A percentile compares a stretch with the other conserved stretches of the same genome.
Evolutionary conservation across 208 protist species (phyloP).

Genomic region (Crithidia fasciculata): DNA sequence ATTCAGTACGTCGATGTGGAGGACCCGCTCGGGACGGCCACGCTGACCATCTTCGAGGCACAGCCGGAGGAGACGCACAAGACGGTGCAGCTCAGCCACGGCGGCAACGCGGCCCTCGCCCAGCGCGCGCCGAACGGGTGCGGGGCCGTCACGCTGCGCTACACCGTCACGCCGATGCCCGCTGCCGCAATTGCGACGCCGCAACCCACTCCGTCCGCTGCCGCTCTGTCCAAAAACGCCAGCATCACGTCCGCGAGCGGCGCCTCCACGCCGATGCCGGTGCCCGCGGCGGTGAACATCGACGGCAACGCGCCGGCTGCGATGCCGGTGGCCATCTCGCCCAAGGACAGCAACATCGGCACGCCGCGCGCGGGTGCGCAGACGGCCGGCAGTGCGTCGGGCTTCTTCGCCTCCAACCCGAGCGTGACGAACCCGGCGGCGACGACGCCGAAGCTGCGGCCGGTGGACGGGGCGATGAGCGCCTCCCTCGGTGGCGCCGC

Average conservation of each 20-base stretch:
- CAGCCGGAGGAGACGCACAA: constrained; percentile 37
- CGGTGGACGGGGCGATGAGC: constrained; percentile 17
- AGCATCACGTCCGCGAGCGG: constrained; percentile 18
- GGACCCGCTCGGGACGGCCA: constrained; percentile 72
- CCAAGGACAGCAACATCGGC: constrained; percentile 18
- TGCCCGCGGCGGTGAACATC: constrained; percentile 39
- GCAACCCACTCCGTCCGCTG: background rate
- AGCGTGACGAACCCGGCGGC: constrained; percentile 27
- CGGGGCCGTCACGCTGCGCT: constrained; percentile 59
- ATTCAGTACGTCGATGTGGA: constrained; percentile 57
- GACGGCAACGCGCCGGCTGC: constrained; percentile 17
- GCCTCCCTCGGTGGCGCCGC: constrained; percentile 2
- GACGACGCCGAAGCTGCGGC: constrained; percentile 24
- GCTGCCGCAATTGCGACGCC: background rate
- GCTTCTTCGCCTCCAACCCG: constrained; percentile 24
- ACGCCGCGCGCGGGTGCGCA: background rate
- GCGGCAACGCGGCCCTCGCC: constrained; percentile 61
- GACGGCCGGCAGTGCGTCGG: background rate
- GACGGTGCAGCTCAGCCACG: constrained; percentile 66
- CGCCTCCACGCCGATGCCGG: constrained; percentile 20
- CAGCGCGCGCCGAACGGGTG: constrained; percentile 56
- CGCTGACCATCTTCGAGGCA: constrained; percentile 67
- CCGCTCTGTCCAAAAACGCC: background rate
- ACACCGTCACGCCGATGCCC: constrained; percentile 44
- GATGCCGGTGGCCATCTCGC: constrained; percentile 20